Evolutionary conservation across 768 basidiomycete species (phyloP).

Genomic region (Trametes elegans): DNA sequence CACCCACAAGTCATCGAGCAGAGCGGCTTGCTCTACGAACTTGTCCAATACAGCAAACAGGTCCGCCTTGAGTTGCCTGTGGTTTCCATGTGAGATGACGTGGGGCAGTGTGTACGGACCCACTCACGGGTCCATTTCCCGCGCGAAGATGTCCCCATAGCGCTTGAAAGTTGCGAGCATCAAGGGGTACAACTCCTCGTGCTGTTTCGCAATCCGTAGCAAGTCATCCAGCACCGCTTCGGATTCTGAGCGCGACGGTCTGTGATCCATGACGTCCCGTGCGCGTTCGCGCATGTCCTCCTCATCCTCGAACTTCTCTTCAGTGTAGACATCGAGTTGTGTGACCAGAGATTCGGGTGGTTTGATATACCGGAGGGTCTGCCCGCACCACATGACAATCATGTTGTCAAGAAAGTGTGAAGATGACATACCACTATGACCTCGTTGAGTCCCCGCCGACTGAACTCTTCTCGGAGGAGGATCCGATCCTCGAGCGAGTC

Average conservation of each 20-base stretch:
- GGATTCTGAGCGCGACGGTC: slow-evolving; percentile 42
- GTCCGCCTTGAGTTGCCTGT: slow-evolving; percentile 62
- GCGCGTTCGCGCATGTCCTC: slow-evolving; percentile 75
- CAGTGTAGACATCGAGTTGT: slow-evolving; percentile 78
- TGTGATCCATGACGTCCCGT: slow-evolving; percentile 34
- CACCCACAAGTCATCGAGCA: slow-evolving; percentile 59
- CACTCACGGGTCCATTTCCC: slow-evolving; percentile 60
- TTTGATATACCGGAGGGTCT: slow-evolving; percentile 74
- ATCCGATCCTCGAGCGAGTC: slow-evolving; percentile 78
- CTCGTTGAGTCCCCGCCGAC: slow-evolving; percentile 79
- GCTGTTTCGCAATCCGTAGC: slow-evolving; percentile 55
- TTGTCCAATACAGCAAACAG: slow-evolving; percentile 57
- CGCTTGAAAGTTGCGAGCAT: slow-evolving; percentile 61
- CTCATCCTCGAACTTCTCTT: slow-evolving; percentile 90
- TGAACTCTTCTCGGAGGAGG: slow-evolving; percentile 78
- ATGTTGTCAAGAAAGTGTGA: neutral
- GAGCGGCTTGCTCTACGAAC: slow-evolving; percentile 60
- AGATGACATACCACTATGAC: slow-evolving; percentile 70
- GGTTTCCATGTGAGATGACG: neutral
- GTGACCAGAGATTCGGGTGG: slow-evolving; percentile 78
- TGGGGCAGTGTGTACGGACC: neutral
- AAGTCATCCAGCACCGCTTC: slow-evolving; percentile 60
- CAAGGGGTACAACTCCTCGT: slow-evolving; percentile 59
- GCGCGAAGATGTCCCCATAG: slow-evolving; percentile 54
- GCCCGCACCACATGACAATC: neutral